Evolutionary conservation across 441 rosid species (phyloP).

Genomic region (Erodium moschatum): DNA sequence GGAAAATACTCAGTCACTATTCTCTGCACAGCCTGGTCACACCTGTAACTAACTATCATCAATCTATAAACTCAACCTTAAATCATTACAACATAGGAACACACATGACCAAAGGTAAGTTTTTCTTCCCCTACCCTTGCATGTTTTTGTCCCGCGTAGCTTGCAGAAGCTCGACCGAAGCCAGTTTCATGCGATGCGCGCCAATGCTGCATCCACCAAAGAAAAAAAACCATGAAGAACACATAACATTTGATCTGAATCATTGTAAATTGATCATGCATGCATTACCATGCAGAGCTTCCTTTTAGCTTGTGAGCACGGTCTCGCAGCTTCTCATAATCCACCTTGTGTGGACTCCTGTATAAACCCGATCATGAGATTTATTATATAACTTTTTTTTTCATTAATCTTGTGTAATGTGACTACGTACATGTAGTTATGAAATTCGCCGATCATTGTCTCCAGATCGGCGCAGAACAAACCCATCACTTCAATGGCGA

Average conservation of each 20-base stretch:
- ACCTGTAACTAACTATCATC: constrained; percentile 17
- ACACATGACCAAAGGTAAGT: background rate
- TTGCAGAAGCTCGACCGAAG: constrained; percentile 27
- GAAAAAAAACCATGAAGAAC: background rate
- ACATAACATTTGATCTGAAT: background rate
- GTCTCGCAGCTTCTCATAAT: constrained; percentile 24
- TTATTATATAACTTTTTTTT: background rate
- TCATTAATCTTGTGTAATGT: background rate
- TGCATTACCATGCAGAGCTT: constrained; percentile 30
- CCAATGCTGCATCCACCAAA: constrained; percentile 29
- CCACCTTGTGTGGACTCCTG: constrained; percentile 27
- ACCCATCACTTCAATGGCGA: constrained; percentile 29
- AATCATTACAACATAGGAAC: background rate
- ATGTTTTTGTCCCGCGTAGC: constrained; percentile 26
- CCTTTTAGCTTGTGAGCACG: constrained; percentile 33
- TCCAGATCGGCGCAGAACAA: constrained; percentile 34
- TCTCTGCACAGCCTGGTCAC: constrained; percentile 21
- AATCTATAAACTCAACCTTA: background rate
- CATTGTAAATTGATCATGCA: background rate
- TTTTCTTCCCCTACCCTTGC: constrained; percentile 21
- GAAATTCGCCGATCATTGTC: constrained; percentile 29
- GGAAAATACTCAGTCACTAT: constrained; percentile 24
- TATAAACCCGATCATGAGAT: background rate
- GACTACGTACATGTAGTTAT: constrained; percentile 11
- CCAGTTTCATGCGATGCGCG: constrained; percentile 30